These are phyloP conservation scores for Metschnikowia gruessii DNA, from an alignment of 805 yeast species.

Conservation along the genomic window DNA sequence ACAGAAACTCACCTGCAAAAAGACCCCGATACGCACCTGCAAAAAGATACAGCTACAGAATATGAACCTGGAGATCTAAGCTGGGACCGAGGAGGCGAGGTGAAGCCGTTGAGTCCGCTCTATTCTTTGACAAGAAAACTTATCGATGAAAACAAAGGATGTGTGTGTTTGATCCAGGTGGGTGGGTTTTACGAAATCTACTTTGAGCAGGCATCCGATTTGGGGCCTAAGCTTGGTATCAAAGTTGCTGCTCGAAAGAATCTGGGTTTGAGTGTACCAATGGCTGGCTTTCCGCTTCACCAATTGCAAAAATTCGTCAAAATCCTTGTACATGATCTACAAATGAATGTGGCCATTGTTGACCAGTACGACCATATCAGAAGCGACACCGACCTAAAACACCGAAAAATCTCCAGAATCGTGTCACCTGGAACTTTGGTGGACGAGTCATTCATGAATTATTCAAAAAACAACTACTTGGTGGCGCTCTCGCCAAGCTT, in stretches of 20 bases:
- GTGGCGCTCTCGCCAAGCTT: slow-evolving; percentile 49
- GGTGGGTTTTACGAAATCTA: slow-evolving; percentile 88
- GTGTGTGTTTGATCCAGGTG: slow-evolving; percentile 61
- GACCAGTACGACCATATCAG: slow-evolving; percentile 50
- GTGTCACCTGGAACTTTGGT: slow-evolving; percentile 91
- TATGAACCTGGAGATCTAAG: slow-evolving; percentile 13
- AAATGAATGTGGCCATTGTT: slow-evolving; percentile 75
- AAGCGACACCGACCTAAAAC: slow-evolving; percentile 37
- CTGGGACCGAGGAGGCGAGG: slow-evolving; percentile 43
- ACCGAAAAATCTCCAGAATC: slow-evolving; percentile 71
- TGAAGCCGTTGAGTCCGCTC: slow-evolving; percentile 32
- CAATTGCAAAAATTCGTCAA: slow-evolving; percentile 72
- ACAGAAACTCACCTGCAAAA: background rate
- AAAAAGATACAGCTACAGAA: background rate
- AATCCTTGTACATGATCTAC: slow-evolving; percentile 65
- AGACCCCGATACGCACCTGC: background rate
- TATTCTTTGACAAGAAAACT: slow-evolving; percentile 32
- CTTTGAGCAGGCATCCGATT: slow-evolving; percentile 79
- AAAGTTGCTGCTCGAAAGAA: slow-evolving; percentile 60
- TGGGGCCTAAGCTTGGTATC: slow-evolving; percentile 68
- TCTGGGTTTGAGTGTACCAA: slow-evolving; percentile 49
- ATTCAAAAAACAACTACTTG: slow-evolving; percentile 66
- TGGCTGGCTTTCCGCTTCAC: slow-evolving; percentile 87
- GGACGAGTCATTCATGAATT: slow-evolving; percentile 80
- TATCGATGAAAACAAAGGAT: slow-evolving; percentile 35